Conservation (phyloP, 305 asterid genomes). For the Fraxinus sp. region DNA sequence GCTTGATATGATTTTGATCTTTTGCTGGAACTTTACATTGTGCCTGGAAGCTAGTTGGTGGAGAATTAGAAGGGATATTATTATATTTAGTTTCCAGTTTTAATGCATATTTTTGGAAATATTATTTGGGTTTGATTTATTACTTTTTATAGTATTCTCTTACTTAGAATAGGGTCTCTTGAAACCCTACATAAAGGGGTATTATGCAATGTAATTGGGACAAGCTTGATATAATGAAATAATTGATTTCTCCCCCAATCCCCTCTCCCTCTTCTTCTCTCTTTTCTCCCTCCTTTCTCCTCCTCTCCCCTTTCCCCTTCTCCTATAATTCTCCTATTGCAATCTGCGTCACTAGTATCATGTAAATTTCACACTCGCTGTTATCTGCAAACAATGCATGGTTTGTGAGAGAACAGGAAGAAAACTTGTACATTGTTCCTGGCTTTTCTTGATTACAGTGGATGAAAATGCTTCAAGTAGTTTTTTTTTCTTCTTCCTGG, state of each 20-base stretch:
- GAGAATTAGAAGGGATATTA: not conserved
- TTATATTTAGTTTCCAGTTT: not conserved
- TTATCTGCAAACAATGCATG: not conserved
- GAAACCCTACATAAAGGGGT: not conserved
- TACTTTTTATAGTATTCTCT: not conserved
- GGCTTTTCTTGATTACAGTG: slow-evolving; percentile 15
- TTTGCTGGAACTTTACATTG: slow-evolving; percentile 13
- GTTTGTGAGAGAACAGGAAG: not conserved
- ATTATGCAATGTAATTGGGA: not conserved
- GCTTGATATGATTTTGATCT: not conserved
- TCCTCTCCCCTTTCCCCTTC: not conserved
- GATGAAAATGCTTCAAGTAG: not conserved
- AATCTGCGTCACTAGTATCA: not conserved
- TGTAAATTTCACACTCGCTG: slow-evolving; percentile 1
- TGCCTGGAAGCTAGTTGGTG: slow-evolving; percentile 7
- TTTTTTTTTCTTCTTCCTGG: not conserved
- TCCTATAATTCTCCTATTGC: not conserved
- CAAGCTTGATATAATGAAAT: not conserved
- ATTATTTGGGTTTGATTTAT: not conserved
- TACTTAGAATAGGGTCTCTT: not conserved
- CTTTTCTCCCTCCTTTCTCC: no score
- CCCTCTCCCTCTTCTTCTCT: not conserved
- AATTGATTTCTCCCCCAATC: not conserved
- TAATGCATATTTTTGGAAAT: not conserved
- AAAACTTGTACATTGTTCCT: not conserved